Conservation (phyloP, 176 grass and related monocot species). For the Oryza officinalis region DNA sequence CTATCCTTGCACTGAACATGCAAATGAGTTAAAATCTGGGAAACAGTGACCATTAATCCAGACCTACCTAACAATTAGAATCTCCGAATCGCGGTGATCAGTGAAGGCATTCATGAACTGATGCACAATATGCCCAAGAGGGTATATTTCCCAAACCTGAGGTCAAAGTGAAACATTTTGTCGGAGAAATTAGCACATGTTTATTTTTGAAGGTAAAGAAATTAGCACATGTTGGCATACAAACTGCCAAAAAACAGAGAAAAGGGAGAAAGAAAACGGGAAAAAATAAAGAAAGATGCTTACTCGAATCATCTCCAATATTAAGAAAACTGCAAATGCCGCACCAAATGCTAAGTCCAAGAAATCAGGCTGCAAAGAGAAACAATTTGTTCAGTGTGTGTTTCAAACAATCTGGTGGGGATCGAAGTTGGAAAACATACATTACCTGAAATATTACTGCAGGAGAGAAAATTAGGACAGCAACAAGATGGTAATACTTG, state of each 20-base stretch:
- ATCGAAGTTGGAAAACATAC: conserved; percentile 1
- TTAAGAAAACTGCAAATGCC: conserved; percentile 90
- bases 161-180: conserved; percentile 29
- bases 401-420: conserved; percentile 7
- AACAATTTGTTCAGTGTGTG: conserved; percentile 25
- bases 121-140: conserved; percentile 72
- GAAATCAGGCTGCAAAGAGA: conserved; percentile 78
- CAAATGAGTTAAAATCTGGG: conserved; percentile 18
- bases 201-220: too few relatives aligned
- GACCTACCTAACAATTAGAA: conserved; percentile 83
- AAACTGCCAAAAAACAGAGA: conserved; percentile 16
- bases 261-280: conserved; percentile 2
- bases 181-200: conserved; percentile 1
- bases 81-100: conserved; percentile 96
- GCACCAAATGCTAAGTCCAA: conserved; percentile 97
- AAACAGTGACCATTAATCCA: conserved; percentile 10
- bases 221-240: conserved; percentile 8
- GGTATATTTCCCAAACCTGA: conserved; percentile 89
- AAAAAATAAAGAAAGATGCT: conserved; percentile 1
- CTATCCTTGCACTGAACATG: not conserved
- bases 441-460: conserved; percentile 92
- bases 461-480: conserved; percentile 87
- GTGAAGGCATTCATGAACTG: conserved; percentile 99
- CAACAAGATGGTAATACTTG: conserved; percentile 94
- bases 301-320: conserved; percentile 96